A percentile compares a stretch with the other conserved stretches of the same genome.
phyloP scores from a whole-genome alignment of 2,329 filamentous ascomycete species.

The Cercospora zeae-maydis region DNA sequence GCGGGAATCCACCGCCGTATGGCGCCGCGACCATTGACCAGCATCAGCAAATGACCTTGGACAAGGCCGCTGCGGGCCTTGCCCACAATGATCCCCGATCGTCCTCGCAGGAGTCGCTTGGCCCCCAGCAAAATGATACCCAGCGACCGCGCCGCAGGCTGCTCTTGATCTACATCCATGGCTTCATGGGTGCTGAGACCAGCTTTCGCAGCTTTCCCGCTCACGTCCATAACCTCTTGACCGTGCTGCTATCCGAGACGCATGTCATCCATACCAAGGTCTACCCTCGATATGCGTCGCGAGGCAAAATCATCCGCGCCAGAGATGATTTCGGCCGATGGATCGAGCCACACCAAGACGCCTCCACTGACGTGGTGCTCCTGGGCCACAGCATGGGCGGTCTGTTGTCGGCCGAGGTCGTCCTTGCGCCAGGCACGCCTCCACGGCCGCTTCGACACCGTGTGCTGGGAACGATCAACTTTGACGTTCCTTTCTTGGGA shows the following conservation, averaged over 20 bases:
- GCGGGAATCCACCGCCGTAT: constrained; percentile 21
- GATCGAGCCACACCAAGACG: constrained; percentile 72
- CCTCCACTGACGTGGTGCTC: constrained; percentile 72
- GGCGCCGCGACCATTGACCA: constrained; percentile 14
- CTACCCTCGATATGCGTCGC: constrained; percentile 75
- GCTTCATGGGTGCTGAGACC: constrained; percentile 83
- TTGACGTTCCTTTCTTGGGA: constrained; percentile 83
- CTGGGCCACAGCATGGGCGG: constrained; percentile 91
- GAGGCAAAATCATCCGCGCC: constrained; percentile 67
- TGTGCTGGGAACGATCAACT: constrained; percentile 74
- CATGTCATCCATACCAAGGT: constrained; percentile 85
- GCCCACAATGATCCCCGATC: constrained; percentile 41
- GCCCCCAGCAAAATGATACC: constrained; percentile 36
- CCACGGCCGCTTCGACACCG: constrained; percentile 60
- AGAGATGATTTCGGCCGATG: constrained; percentile 80
- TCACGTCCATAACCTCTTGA: constrained; percentile 74
- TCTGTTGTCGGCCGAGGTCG: constrained; percentile 74
- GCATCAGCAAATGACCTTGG: constrained; percentile 18
- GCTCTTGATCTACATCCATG: constrained; percentile 80
- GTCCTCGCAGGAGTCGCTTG: constrained; percentile 46
- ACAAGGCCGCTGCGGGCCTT: constrained; percentile 18
- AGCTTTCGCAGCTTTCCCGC: constrained; percentile 86
- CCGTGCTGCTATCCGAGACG: constrained; percentile 62
- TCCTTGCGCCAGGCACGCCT: constrained; percentile 51
- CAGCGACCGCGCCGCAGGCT: constrained; percentile 52